Evolutionary conservation across 192 early-diverging fungal genomes (phyloP).

Genomic region (Coemansia sp.): DNA sequence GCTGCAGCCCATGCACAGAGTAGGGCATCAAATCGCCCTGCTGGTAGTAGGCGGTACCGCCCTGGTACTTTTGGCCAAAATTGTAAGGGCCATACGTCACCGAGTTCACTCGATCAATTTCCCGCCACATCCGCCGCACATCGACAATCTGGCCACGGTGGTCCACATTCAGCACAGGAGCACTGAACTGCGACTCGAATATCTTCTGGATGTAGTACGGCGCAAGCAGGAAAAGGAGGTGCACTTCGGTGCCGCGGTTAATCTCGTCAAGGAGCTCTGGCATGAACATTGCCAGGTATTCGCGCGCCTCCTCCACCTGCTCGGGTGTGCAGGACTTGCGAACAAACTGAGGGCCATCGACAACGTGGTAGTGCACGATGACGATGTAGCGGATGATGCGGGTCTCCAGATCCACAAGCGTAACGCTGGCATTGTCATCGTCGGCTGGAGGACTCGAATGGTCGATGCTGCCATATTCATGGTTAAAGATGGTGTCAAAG

Average conservation of each 20-base stretch:
- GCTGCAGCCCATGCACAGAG: constrained; percentile 11
- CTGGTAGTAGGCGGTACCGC: background rate
- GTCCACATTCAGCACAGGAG: constrained; percentile 22
- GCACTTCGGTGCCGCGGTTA: background rate
- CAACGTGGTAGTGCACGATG: constrained; percentile 8
- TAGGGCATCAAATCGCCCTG: constrained; percentile 9
- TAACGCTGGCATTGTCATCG: background rate
- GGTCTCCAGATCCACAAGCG: constrained; percentile 20
- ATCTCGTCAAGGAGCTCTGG: constrained; percentile 38
- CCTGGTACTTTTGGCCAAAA: background rate
- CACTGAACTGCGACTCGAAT: constrained; percentile 31
- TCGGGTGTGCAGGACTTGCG: constrained; percentile 5
- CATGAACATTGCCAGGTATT: constrained; percentile 23
- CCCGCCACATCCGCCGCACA: constrained; percentile 19
- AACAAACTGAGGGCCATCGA: constrained; percentile 7
- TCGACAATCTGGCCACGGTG: constrained; percentile 33
- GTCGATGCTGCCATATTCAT: no score
- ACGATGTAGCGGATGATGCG: constrained; percentile 23
- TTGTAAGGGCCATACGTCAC: background rate
- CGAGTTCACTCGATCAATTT: constrained; percentile 25
- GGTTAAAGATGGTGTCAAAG: no score
- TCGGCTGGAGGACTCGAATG: background rate
- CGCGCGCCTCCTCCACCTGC: constrained; percentile 15
- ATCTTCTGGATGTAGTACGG: constrained; percentile 44
- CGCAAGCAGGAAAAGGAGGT: constrained; percentile 15